These are phyloP conservation scores for Urostyla sp. DNA, from an alignment of 73 alveolate species.

Conservation along the genomic window DNA sequence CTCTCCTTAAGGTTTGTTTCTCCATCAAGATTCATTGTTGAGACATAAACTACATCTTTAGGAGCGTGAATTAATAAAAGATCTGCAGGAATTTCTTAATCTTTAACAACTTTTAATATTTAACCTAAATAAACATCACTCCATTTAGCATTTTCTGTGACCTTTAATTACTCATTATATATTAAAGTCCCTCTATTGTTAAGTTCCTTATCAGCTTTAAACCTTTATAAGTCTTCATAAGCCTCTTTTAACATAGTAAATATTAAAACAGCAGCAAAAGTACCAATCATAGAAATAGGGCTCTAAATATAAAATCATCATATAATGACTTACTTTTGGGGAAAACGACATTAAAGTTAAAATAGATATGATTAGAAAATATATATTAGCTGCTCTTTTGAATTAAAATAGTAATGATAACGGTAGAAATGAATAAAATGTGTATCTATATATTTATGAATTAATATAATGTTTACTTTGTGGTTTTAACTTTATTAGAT, in stretches of 20 bases:
- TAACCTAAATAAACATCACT: conserved; percentile 75
- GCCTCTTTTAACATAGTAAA: conserved; percentile 81
- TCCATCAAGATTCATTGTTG: conserved; percentile 88
- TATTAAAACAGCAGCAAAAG: conserved; percentile 76
- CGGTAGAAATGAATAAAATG: conserved; percentile 63
- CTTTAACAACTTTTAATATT: conserved; percentile 68
- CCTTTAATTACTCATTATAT: conserved; percentile 14
- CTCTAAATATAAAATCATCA: conserved; percentile 17
- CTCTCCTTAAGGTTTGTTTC: conserved; percentile 85
- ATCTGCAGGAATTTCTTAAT: conserved; percentile 85
- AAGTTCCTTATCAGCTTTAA: conserved; percentile 75
- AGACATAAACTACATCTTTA: conserved; percentile 59
- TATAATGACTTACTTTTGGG: conserved; percentile 43
- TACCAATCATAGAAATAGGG: conserved; percentile 65
- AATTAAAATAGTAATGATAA: conserved; percentile 75
- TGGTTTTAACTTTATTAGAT: conserved; percentile 15
- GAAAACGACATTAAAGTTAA: conserved; percentile 70
- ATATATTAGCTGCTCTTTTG: conserved; percentile 74
- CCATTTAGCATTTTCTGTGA: conserved; percentile 56
- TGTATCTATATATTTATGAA: conserved; percentile 63
- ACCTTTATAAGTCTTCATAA: conserved; percentile 78
- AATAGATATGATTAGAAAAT: conserved; percentile 77
- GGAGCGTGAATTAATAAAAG: conserved; percentile 52
- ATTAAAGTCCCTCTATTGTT: conserved; percentile 61
- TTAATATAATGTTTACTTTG: conserved; percentile 9